These are phyloP conservation scores for Pseudomassariella vexata DNA, from an alignment of 2,329 filamentous ascomycete genomes.

Conservation along the genomic window DNA sequence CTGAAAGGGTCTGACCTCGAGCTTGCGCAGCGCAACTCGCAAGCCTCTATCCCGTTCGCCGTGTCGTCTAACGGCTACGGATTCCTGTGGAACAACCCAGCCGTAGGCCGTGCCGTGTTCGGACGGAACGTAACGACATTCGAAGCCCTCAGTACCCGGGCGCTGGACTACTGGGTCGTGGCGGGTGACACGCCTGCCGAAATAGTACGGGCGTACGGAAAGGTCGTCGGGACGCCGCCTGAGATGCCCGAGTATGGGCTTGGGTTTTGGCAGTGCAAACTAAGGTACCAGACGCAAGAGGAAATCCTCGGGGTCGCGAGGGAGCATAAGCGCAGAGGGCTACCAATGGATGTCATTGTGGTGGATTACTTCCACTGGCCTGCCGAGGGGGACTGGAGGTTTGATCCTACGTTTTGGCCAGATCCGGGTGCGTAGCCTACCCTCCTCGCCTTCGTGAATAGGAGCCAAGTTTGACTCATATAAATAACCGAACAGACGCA, in stretches of 20 bases:
- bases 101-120: slow-evolving; percentile 53
- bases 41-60: slow-evolving; percentile 59
- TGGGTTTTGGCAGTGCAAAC: slow-evolving; percentile 64
- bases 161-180: slow-evolving; percentile 60
- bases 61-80: slow-evolving; percentile 57
- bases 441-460: too few species aligned
- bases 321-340: slow-evolving; percentile 47
- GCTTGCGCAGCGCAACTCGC: slow-evolving; percentile 61
- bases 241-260: slow-evolving; percentile 66
- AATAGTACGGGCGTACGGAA: slow-evolving; percentile 51
- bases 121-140: slow-evolving; percentile 57
- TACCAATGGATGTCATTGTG: slow-evolving; percentile 62
- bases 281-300: slow-evolving; percentile 61
- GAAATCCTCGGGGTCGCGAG: slow-evolving; percentile 55
- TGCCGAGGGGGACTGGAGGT: slow-evolving; percentile 61
- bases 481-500: slow-evolving; percentile 31
- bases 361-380: slow-evolving; percentile 66
- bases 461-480: neutral
- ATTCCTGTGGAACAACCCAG: slow-evolving; percentile 62
- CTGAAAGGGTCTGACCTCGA: slow-evolving; percentile 59
- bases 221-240: slow-evolving; percentile 52
- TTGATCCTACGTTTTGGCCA: slow-evolving; percentile 59
- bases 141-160: slow-evolving; percentile 51
- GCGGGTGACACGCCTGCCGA: slow-evolving; percentile 48
- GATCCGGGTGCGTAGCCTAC: slow-evolving; percentile 51